Percentiles rank a stretch among this genome's conserved stretches.
phyloP scores from a whole-genome alignment of 176 grass and related monocot species.

The Oryza officinalis region DNA sequence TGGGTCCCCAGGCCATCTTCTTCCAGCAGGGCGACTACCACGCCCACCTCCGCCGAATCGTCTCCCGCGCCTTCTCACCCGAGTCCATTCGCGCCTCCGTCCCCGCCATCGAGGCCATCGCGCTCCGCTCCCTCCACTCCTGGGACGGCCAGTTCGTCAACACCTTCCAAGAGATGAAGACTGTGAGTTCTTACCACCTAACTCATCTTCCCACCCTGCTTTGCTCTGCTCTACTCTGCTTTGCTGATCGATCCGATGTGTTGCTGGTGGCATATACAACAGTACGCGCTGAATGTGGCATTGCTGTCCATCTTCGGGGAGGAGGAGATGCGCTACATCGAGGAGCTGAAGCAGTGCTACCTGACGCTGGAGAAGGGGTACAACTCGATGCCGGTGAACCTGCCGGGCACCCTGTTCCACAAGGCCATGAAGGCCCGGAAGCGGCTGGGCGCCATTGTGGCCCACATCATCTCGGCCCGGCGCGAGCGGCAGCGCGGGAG shows the following conservation, averaged over 20 bases:
- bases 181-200: conserved; percentile 41
- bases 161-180: conserved; percentile 99
- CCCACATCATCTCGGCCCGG: conserved; percentile 64
- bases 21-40: conserved; percentile 97
- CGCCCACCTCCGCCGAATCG: conserved; percentile 74
- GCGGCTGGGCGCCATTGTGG: conserved; percentile 73
- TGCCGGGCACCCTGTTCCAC: conserved; percentile 90
- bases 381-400: conserved; percentile 98
- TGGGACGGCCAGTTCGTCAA: conserved; percentile 74
- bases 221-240: neutral
- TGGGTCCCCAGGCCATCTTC: conserved; percentile 92
- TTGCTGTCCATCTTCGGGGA: conserved; percentile 91
- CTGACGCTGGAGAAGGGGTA: conserved; percentile 94
- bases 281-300: conserved; percentile 98
- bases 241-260: neutral
- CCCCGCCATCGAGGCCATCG: conserved; percentile 67
- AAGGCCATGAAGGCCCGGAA: conserved; percentile 89
- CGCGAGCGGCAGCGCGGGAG: conserved; percentile 42
- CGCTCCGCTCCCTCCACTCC: conserved; percentile 51
- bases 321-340: conserved; percentile 81
- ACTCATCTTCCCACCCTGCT: too few relatives aligned
- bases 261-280: neutral
- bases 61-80: conserved; percentile 86
- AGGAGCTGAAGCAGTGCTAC: conserved; percentile 96
- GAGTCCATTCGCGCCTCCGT: conserved; percentile 71